Base-by-base conservation (phyloP, 495 filamentous ascomycete species). In the Talaromyces stipitatus region DNA sequence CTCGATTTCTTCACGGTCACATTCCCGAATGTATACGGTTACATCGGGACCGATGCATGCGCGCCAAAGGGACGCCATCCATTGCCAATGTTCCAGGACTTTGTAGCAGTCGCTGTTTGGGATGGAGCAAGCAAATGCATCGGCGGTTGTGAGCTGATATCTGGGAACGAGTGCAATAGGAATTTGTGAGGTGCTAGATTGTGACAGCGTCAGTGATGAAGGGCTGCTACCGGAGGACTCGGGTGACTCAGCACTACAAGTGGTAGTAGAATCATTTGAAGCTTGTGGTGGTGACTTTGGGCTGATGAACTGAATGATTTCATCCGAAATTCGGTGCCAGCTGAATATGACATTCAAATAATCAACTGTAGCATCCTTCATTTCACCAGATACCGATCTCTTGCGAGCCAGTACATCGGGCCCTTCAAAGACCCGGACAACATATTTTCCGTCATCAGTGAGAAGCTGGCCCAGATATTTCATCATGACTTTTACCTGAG, bases 21-120 rank as follows among this genome's bases (percentile, higher is more conserved):
- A 72, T 18, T 73, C 70, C 18, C 72, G 65, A 27, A 77, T 66
- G 60, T 72, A 92, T 20, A 98, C 80, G 0, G 90, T 95, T 58
- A 97, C 76, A 71, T 98, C 94, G 0, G 92, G 82, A 0, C 90
- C 91, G 0, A 92, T 80, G 53, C 89, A 88, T 1, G 89, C 88
- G 1, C 92, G 85, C 92, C 92, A 98, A 2, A 96, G 79, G 51
- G 89, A 94, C 26, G 92, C 94, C 77, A 92, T 90, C 94, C 94
- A 97, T 70, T 96, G 91, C 94, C 94, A 98, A 67, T 98, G 94
- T 64, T 98, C 91, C 27, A 89, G 75, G 0, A 89, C 85, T 1
- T 81, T 80, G 66, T 95, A 96, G 2, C 82, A 75, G 61, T 96
- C 92, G 10, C 76, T 71, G 50, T 95, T 88, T 7, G 87, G 87